Base-by-base conservation (phyloP, 805 yeast species). In the Jamesozyma gamospora region DNA sequence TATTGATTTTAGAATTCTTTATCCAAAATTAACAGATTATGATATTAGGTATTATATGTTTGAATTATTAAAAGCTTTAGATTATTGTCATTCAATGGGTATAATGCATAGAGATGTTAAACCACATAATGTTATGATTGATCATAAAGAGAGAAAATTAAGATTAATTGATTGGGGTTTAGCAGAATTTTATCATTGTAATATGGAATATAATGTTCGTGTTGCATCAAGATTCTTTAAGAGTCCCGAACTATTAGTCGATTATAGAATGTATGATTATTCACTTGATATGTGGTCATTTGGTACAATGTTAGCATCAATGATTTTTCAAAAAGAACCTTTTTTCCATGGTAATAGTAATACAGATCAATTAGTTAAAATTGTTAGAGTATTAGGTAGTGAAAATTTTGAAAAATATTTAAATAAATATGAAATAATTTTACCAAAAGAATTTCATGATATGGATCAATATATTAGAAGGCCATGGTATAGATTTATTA, bases 41-140 rank as follows among this genome's bases (percentile, higher is more conserved):
- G 96, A 88, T 55, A 77, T 87, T 46, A 81, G 86, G 50, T 85
- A 70, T 65, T 87, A 88, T 60, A 82, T 87, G 72, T 76, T 74
- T 45, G 85, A 85, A 61, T 67, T 87, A 40, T 69, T 88, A 46
- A 78, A 74, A 51, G 96, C 96, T 11, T 69, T 88, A 49, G 95
- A 88, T 57, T 88, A 75, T 59, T 79, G 88, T 30, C 96, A 88
- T 63, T 83, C 95, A 11, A 82, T 82, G 86, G 96, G 96, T 17
- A 85, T 88, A 44, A 87, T 88, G 78, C 96, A 88, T 57, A 71
- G 96, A 58, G 96, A 88, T 62, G 95, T 88, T 41, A 88, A 88
- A 62, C 96, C 96, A 10, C 95, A 88, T 54, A 88, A 88, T 61
- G 83, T 88, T 47, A 88, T 88, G 95, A 88, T 88, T 50, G 96